phyloP scores from a whole-genome alignment of 306 rosid species.

The Prosopis cineraria region DNA sequence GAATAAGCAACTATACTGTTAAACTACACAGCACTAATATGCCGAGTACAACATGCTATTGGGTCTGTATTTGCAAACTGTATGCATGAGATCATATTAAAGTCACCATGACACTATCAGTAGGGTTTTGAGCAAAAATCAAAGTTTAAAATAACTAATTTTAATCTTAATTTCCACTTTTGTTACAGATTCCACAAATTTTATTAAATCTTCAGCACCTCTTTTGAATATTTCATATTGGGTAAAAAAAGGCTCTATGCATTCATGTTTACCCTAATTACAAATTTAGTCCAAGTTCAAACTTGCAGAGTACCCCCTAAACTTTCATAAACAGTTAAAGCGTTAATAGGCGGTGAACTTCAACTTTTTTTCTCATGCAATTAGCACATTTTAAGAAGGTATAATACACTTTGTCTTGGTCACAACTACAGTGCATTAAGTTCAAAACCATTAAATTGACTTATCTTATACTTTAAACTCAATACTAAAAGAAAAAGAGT shows the following conservation, averaged over 20 bases:
- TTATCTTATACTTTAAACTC: not conserved
- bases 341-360: not conserved
- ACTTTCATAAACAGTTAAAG: too few relatives aligned
- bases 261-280: too few relatives aligned
- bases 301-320: too few relatives aligned
- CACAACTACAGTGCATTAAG: not conserved
- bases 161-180: not conserved
- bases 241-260: too few relatives aligned
- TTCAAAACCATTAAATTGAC: not conserved
- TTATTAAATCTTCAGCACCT: not conserved
- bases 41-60: not conserved
- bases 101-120: too few relatives aligned
- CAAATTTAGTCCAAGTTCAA: too few relatives aligned
- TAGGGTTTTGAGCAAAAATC: not conserved
- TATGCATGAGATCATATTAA: not conserved
- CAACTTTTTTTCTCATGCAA: not conserved
- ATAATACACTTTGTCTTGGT: not conserved
- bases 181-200: not conserved
- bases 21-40: not conserved
- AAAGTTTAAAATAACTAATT: not conserved
- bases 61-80: not conserved
- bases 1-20: not conserved
- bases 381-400: not conserved
- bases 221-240: too few relatives aligned
- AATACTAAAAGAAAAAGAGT: too few relatives aligned